These are phyloP conservation scores for Claviceps citrina DNA, from an alignment of 2,329 filamentous ascomycete genomes.

Conservation along the genomic window DNA sequence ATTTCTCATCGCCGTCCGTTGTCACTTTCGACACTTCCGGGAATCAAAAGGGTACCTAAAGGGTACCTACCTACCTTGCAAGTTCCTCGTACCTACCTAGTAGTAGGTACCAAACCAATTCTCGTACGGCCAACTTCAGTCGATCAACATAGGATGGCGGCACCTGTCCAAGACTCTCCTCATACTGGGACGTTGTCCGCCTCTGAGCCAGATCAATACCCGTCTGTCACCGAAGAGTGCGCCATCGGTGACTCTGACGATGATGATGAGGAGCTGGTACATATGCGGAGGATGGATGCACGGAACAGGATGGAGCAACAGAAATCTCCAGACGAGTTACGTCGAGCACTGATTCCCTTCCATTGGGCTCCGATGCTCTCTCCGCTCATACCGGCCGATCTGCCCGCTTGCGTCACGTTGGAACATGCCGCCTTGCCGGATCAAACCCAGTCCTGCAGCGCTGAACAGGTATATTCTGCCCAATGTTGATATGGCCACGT, in stretches of 20 bases:
- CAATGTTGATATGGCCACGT: neutral
- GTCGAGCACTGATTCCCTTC: conserved; percentile 32
- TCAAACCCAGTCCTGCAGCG: conserved; percentile 30
- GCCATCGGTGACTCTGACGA: conserved; percentile 7
- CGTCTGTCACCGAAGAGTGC: conserved; percentile 2
- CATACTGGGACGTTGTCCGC: neutral
- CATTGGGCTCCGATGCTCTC: conserved; percentile 49
- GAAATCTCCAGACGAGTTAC: conserved; percentile 6
- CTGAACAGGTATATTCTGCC: conserved; percentile 32
- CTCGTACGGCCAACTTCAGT: neutral
- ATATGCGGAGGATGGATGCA: conserved; percentile 1
- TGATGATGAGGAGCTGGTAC: conserved; percentile 6
- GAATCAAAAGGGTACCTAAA: neutral
- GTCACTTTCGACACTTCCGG: neutral
- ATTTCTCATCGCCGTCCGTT: neutral
- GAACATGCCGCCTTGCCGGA: conserved; percentile 33
- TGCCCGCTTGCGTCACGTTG: conserved; percentile 34
- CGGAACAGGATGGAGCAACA: conserved; percentile 4
- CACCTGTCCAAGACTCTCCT: neutral
- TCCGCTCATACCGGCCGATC: conserved; percentile 50
- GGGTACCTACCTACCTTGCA: too few relatives aligned
- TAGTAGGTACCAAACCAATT: neutral
- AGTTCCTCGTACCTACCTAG: too few relatives aligned
- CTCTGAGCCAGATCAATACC: neutral
- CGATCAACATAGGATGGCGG: neutral